Base-by-base conservation (phyloP, 1,284 basidiomycete species). In the Uromyces viciae-fabae region DNA sequence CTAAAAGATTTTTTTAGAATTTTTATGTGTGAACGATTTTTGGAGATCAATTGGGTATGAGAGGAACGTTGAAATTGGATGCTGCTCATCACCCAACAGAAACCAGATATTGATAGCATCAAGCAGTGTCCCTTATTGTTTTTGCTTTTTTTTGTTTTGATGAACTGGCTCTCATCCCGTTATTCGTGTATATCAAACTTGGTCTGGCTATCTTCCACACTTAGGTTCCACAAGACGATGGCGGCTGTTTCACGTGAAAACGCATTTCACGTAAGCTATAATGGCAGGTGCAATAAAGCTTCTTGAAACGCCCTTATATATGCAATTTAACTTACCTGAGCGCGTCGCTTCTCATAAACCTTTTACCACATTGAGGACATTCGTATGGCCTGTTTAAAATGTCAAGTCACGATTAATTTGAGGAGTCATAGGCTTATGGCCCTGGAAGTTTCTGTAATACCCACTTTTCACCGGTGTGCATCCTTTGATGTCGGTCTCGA, bases 401-500 rank as follows among this genome's bases (percentile, higher is more conserved):
- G 28, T 19, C 9, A 33, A 28, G 28, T 5, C 14, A 36, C 14
- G 49, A 38, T 54, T 31, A 56, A 49, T 19, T 73, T 56, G 28
- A 68, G 17, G 19, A 43, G 3, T 46, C 2, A 42, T 5, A 62
- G n/a, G n/a, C n/a, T n/a, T n/a, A n/a, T n/a, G n/a, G n/a, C n/a
- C n/a, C 31, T 43, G n/a, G 9, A n/a, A 75, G 56, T n/a, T 58
- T 36, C 38, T 43, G 5, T 17, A 36, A 58, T 28, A 42, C 76
- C n/a, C 40, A 78, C 76, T 78, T 78, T 78, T 78, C 76, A 71
- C 76, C 76, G 28, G 76, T 78, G 25, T 78, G 76, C 76, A 78
- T 78, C 71, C 76, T 78, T 60, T 78, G 60, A 52, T 78, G 76
- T 36, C 76, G 25, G 49, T 78, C 76, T 19, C 76, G 76, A 25